Evolutionary conservation across 2,329 filamentous ascomycete species (phyloP).

Genomic region (Penicillium fuscoglaucum): DNA sequence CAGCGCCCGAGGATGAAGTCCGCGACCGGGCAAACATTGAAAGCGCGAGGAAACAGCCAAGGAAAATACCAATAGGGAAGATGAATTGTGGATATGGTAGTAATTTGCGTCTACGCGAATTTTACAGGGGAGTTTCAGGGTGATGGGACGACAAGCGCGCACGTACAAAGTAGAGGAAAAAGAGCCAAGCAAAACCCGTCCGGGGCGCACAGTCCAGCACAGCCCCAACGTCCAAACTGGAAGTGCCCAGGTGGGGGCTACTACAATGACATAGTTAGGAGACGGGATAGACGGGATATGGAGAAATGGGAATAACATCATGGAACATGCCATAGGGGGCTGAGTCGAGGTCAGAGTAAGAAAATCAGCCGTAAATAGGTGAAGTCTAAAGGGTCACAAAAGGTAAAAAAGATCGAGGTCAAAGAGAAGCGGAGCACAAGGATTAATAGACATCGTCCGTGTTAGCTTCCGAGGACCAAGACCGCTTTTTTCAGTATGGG

Average conservation of each 20-base stretch:
- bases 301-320: not conserved
- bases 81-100: not conserved
- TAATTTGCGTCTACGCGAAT: not conserved
- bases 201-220: slow-evolving; percentile 14
- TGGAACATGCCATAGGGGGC: not conserved
- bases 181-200: slow-evolving; percentile 3
- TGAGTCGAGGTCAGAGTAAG: not conserved
- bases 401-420: not conserved
- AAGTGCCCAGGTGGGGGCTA: not conserved
- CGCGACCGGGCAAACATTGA: not conserved
- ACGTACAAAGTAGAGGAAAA: not conserved
- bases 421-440: not conserved
- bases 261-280: not conserved
- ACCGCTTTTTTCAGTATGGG: slow-evolving; percentile 10
- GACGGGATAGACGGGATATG: not conserved
- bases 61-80: not conserved
- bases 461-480: not conserved
- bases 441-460: not conserved
- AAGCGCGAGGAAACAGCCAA: not conserved
- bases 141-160: slow-evolving; percentile 4
- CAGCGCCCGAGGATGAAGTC: not conserved
- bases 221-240: slow-evolving; percentile 1
- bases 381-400: not conserved
- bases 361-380: not conserved
- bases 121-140: not conserved